Evolutionary conservation across 371 early-diverging fungal species (phyloP), one percentile per base, ranked within the genome.

Genomic region (Mucor racemosus): DNA sequence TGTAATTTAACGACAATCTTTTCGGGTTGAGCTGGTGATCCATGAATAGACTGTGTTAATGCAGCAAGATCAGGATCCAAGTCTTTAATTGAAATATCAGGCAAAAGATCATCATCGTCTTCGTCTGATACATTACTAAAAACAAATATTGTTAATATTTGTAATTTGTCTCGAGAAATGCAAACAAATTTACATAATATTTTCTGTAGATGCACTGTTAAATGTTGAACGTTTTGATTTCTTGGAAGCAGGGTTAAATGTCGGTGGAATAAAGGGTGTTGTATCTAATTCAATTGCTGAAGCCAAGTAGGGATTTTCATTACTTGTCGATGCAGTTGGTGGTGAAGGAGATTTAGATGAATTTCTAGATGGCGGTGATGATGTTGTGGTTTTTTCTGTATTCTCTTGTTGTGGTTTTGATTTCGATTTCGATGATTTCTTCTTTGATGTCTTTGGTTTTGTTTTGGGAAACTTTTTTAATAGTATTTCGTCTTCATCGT

Each of bases 31-130:
- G n/a, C 26, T 55, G 38, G 3, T 33, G 17, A 55, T 55, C 34
- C 15, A 34, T n/a, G 11, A 55, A 7, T 9, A 15, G 55, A 34
- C 0, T 59, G 41, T 0, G 50, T 10, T 59, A 39, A 59, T 38
- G 58, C 56, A 38, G 69, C 72, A 21, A 81, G 44, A 19, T 79
- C 82, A 42, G 82, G 82, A 61, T 81, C 82, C 4, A 81, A 60
- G 36, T 76, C 79, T 9, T 76, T 75, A 35, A 81, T 57, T 6
- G 58, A 63, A 0, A 35, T n/a, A 15, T 38, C 55, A 6, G 36
- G 21, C 1, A 42, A 8, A 10, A 33, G 11, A 15, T 19, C 35
- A 13, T 64, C 59, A 5, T 61, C 21, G 6, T 50, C 60, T 31
- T 46, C 69, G 7, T 65, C 44, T n/a, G 65, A 58, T n/a, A 64